Base-by-base conservation (phyloP, 1,284 basidiomycete species). In the Vanrija sp. region DNA sequence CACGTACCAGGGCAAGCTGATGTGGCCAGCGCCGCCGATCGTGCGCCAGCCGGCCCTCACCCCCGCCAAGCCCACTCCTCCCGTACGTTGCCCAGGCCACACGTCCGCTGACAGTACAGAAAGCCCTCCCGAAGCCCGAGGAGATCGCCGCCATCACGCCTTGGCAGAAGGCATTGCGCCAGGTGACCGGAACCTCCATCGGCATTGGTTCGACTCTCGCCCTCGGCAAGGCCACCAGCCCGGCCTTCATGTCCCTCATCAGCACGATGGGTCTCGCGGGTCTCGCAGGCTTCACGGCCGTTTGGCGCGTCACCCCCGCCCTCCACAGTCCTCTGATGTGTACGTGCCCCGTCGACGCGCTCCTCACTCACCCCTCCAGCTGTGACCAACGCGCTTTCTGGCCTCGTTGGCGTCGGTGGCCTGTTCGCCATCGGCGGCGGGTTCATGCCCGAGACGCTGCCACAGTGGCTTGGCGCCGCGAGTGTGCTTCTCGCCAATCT, bases 361-460 rank as follows among this genome's bases (percentile, higher is more conserved):
- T 15, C n/a, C 12, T 16, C n/a, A 38, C 54, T 59, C 23, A 59
- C 44, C 10, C 20, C 1, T 19, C 5, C 42, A 68, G 67, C 69
- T n/a, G 70, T 73, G 14, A 73, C 72, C 1, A 73, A 73, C 50
- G 66, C 68, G 5, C 63, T 71, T 27, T 54, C 57, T 76, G 82
- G 83, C 59, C 83, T 89, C 78, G 88, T 91, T 47, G 88, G 88
- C 47, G 78, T 91, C 31, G 88, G 88, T 20, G 89, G 89, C 39
- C 78, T 91, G 66, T 91, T 89, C 68, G 83, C 90, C 39, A 90
- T 91, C 87, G 88, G 89, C 52, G 88, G 88, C 37, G 86, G 88
- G 8, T 87, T 85, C 68, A 64, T 89, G n/a, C 88, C 88, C 14
- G 83, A 82, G 43, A 90, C 88, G 0, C 77, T 89, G 57, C 85